Conservation (phyloP, 305 asterid species). For the Solanum hybrid region DNA sequence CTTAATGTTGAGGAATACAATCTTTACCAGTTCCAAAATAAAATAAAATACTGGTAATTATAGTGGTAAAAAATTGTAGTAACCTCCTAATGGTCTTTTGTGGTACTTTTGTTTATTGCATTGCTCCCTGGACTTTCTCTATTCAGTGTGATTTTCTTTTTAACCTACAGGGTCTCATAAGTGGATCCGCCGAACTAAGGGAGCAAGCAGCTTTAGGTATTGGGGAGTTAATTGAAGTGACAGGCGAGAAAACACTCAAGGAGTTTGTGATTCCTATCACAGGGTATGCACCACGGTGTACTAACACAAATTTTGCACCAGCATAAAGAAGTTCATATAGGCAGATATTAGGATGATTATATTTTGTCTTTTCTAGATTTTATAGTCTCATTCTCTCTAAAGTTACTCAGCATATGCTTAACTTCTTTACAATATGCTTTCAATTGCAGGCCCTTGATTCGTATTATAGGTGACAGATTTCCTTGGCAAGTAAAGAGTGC, state of each 20-base stretch:
- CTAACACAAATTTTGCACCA: neutral
- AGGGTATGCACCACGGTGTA: conserved; percentile 46
- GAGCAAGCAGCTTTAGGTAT: conserved; percentile 97
- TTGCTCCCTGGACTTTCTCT: neutral
- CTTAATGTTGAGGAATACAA: neutral
- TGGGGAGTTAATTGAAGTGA: conserved; percentile 90
- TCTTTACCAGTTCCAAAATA: neutral
- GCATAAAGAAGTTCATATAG: neutral
- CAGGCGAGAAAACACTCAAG: conserved; percentile 76
- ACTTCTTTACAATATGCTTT: conserved; percentile 9
- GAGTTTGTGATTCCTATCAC: conserved; percentile 95
- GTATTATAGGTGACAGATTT: conserved; percentile 92
- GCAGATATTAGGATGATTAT: neutral
- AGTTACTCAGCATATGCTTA: neutral
- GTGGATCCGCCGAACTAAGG: conserved; percentile 95
- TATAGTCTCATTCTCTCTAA: neutral
- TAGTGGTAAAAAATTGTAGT: neutral
- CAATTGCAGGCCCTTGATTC: conserved; percentile 80
- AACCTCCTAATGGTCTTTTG: neutral
- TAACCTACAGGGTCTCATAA: conserved; percentile 70
- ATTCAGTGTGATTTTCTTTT: neutral
- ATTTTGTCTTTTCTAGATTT: neutral
- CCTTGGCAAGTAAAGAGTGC: conserved; percentile 99
- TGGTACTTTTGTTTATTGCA: neutral
- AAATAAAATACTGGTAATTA: neutral